These are phyloP conservation scores for Neonectria faginata DNA, from an alignment of 2,329 filamentous ascomycete genomes.

Conservation along the genomic window DNA sequence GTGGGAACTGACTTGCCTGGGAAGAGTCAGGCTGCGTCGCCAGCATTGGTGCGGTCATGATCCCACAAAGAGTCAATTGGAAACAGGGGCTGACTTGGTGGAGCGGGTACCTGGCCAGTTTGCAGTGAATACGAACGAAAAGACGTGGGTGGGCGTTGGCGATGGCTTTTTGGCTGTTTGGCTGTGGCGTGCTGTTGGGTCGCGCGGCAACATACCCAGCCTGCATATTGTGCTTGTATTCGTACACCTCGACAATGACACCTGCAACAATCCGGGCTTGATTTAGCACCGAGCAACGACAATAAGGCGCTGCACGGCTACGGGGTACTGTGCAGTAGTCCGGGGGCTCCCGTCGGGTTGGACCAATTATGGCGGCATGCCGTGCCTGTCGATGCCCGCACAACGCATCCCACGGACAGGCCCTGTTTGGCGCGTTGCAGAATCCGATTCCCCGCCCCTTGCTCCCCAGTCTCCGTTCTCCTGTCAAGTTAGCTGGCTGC, in stretches of 20 bases:
- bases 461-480: slow-evolving; percentile 1
- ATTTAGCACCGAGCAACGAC: background rate
- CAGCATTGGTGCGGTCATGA: no score
- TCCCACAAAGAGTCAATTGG: background rate
- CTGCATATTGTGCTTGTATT: background rate
- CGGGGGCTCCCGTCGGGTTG: background rate
- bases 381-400: no score
- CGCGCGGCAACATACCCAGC: background rate
- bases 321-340: background rate
- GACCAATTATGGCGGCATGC: background rate
- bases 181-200: background rate
- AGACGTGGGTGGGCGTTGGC: background rate
- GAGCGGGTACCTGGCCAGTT: background rate
- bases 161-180: background rate
- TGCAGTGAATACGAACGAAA: background rate
- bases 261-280: background rate
- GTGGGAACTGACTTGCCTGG: no score
- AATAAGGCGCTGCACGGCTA: background rate
- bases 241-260: background rate
- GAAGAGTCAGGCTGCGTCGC: no score
- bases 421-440: slow-evolving; percentile 24
- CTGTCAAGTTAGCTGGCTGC: slow-evolving; percentile 15
- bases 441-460: slow-evolving; percentile 11
- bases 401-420: background rate
- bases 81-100: background rate